Evolutionary conservation across 1,284 basidiomycete species (phyloP), one percentile per base, ranked within the genome.

Genomic region (Polyporus tsugae): DNA sequence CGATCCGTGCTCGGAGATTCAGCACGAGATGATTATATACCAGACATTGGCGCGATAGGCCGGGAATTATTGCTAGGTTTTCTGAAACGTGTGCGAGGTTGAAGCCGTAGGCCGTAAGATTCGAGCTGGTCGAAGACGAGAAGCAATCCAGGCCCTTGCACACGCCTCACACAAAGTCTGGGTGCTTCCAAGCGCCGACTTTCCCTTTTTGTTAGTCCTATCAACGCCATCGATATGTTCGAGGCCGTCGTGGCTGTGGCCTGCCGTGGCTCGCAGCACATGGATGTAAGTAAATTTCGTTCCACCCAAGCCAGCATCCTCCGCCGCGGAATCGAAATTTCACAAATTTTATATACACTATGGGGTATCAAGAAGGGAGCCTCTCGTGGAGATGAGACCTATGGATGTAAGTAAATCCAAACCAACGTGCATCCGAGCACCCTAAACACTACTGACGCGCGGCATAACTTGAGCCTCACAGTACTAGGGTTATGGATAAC

Each of bases 101-200:
- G n/a, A 25, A 9, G 46, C 46, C n/a, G n/a, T n/a, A n/a, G n/a
- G n/a, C n/a, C 46, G 46, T 10, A 49, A 49, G 46, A 49, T 0
- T 25, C 46, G 46, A 49, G 46, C 46, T 49, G 46, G 46, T 49
- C 46, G 11, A 22, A 49, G 46, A 49, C 46, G 46, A 49, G 46
- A 49, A 49, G 46, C 46, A 22, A 22, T 22, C 46, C 9, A 49
- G 46, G n/a, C 46, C n/a, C 22, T 10, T 2, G 15, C 42, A 22
- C 46, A n/a, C 0, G 6, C 22, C 46, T 7, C 7, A 11, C 11
- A 25, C 46, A 49, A 9, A 22, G 46, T 25, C 46, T 49, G 22
- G 46, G 46, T 49, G 46, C 2, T 5, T n/a, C n/a, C 9, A 25
- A 25, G 46, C 46, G 46, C 46, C 46, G 2, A 17, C 9, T 22